These are phyloP conservation scores for Populus hybrid DNA, from an alignment of 441 rosid genomes.

Conservation along the genomic window DNA sequence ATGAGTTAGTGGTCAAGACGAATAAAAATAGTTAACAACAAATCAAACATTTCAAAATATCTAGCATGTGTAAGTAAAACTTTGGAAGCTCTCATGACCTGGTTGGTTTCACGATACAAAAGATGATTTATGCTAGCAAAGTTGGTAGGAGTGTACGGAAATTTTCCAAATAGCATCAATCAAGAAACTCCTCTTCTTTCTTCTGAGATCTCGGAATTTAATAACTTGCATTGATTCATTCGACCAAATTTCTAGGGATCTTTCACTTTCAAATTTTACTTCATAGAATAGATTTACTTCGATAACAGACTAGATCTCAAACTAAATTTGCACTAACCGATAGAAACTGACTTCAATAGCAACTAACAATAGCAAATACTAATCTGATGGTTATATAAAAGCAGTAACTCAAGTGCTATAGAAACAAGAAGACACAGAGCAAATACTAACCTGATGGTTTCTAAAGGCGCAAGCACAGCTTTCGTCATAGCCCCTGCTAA, in stretches of 20 bases:
- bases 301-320: neutral
- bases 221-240: neutral
- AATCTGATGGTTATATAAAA: neutral
- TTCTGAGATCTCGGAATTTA: neutral
- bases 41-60: neutral
- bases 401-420: neutral
- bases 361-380: neutral
- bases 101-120: neutral
- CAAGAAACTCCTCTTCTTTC: neutral
- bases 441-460: conserved; percentile 74
- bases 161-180: neutral
- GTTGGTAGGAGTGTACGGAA: neutral
- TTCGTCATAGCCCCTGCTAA: conserved; percentile 97
- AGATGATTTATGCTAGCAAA: neutral
- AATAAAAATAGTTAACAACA: neutral
- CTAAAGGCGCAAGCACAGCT: conserved; percentile 97
- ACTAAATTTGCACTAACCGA: neutral
- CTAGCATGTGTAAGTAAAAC: neutral
- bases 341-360: neutral
- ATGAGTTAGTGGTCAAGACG: neutral
- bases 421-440: neutral
- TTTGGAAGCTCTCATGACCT: neutral
- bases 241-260: neutral
- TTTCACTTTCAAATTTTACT: neutral
- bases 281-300: neutral